Evolutionary conservation across 2,329 filamentous ascomycete species (phyloP).

Genomic region (Ophiobolus disseminans): DNA sequence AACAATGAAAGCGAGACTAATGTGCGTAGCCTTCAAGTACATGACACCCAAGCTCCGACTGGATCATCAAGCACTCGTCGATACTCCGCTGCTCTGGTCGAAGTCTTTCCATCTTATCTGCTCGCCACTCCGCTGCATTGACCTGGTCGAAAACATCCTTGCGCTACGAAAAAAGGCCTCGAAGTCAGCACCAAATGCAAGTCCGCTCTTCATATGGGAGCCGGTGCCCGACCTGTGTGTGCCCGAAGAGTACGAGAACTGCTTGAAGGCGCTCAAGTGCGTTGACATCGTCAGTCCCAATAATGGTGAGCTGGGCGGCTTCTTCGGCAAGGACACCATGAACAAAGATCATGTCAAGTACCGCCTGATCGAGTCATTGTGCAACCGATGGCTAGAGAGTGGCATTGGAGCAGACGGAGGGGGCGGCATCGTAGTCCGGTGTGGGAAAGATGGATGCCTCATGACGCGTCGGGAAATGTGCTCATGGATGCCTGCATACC

Average conservation of each 20-base stretch:
- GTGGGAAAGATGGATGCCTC: constrained; percentile 74
- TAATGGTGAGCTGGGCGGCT: constrained; percentile 83
- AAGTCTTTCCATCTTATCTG: constrained; percentile 89
- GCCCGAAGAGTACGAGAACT: constrained; percentile 65
- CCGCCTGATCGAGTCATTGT: constrained; percentile 51
- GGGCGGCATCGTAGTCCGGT: constrained; percentile 71
- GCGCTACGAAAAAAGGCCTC: constrained; percentile 54
- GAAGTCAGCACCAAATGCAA: constrained; percentile 15
- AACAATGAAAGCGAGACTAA: neutral
- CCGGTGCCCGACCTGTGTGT: constrained; percentile 89
- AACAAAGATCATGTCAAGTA: constrained; percentile 46
- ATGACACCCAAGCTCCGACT: constrained; percentile 84
- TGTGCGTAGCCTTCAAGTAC: constrained; percentile 75
- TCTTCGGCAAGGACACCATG: constrained; percentile 68
- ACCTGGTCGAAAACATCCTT: constrained; percentile 75
- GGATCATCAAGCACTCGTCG: constrained; percentile 72
- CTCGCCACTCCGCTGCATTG: constrained; percentile 76
- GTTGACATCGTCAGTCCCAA: constrained; percentile 78
- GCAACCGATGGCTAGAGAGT: constrained; percentile 45
- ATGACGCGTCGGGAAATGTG: constrained; percentile 48
- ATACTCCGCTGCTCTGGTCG: constrained; percentile 68
- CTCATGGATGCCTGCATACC: constrained; percentile 81
- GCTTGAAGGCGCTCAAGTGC: constrained; percentile 59
- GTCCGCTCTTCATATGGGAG: constrained; percentile 89
- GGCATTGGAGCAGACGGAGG: constrained; percentile 45